Percentiles rank a stretch among this genome's conserved stretches.
These are phyloP conservation scores for Tolypocladium ovalisporum DNA, from an alignment of 2,329 filamentous ascomycete genomes.

Conservation along the genomic window DNA sequence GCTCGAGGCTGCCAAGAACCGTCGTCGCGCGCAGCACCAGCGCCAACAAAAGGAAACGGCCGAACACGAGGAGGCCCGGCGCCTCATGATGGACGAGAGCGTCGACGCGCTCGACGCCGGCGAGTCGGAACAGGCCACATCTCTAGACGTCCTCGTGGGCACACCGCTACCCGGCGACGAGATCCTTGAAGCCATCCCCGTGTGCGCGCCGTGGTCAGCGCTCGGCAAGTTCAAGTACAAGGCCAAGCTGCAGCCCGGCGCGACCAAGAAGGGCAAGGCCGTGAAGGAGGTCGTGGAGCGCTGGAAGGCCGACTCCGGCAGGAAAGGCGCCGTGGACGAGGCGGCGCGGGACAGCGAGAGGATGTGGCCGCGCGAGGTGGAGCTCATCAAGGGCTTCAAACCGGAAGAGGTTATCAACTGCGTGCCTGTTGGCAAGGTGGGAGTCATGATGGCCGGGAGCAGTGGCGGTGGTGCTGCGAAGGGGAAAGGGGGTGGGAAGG, in stretches of 20 bases:
- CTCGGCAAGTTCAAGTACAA: slow-evolving; percentile 76
- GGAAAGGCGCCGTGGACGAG: slow-evolving; percentile 51
- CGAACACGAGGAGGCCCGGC: slow-evolving; percentile 62
- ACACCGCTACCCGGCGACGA: slow-evolving; percentile 73
- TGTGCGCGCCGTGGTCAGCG: slow-evolving; percentile 56
- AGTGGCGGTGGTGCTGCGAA: slow-evolving; percentile 29
- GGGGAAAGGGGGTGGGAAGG: slow-evolving; percentile 20
- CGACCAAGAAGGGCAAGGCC: slow-evolving; percentile 87
- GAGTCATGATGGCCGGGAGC: slow-evolving; percentile 63
- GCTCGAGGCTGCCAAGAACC: slow-evolving; percentile 57
- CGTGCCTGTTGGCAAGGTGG: slow-evolving; percentile 69
- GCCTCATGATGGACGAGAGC: slow-evolving; percentile 47
- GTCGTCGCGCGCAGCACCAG: slow-evolving; percentile 70
- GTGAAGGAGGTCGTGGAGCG: slow-evolving; percentile 78
- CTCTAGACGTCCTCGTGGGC: slow-evolving; percentile 64
- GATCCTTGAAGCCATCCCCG: slow-evolving; percentile 54
- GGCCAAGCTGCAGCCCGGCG: slow-evolving; percentile 83
- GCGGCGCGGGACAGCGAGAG: slow-evolving; percentile 52
- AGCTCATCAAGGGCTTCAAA: slow-evolving; percentile 71
- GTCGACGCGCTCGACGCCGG: slow-evolving; percentile 49
- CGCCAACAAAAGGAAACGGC: slow-evolving; percentile 65
- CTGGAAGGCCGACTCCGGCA: slow-evolving; percentile 58
- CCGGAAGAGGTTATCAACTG: slow-evolving; percentile 72
- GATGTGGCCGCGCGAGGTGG: slow-evolving; percentile 79
- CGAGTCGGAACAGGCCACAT: slow-evolving; percentile 40